These are phyloP conservation scores for Dendrobium nobile DNA, from an alignment of 106 monocot species.

Conservation along the genomic window DNA sequence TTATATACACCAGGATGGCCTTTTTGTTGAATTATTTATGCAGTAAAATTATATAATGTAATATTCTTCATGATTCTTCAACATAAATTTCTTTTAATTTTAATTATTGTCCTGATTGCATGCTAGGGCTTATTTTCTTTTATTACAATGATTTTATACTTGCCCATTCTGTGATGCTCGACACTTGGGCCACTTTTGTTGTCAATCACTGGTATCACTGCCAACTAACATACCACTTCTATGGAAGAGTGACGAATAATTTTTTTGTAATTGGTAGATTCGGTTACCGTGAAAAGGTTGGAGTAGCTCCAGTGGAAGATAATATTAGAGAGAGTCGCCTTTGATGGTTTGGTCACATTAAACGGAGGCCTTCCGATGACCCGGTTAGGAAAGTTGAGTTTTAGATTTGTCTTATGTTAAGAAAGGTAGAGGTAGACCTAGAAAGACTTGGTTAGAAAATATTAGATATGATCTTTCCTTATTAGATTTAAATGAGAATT, in stretches of 20 bases:
- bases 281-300: too few relatives aligned
- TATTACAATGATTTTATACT: not conserved
- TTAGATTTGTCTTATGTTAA: too few relatives aligned
- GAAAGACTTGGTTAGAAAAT: too few relatives aligned
- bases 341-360: too few relatives aligned
- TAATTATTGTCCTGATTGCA: not conserved
- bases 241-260: conserved; percentile 20
- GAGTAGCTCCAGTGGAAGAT: too few relatives aligned
- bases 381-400: too few relatives aligned
- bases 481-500: too few relatives aligned
- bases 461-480: too few relatives aligned
- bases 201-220: conserved; percentile 48
- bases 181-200: conserved; percentile 12
- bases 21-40: not conserved
- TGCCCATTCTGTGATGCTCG: not conserved
- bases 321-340: too few relatives aligned
- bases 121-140: not conserved
- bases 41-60: not conserved
- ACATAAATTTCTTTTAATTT: not conserved
- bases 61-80: not conserved
- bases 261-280: not conserved
- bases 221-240: conserved; percentile 21
- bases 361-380: too few relatives aligned
- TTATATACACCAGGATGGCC: not conserved
- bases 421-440: too few relatives aligned